Conservation (phyloP, 345 rosid species). For the Brassica cretica region DNA sequence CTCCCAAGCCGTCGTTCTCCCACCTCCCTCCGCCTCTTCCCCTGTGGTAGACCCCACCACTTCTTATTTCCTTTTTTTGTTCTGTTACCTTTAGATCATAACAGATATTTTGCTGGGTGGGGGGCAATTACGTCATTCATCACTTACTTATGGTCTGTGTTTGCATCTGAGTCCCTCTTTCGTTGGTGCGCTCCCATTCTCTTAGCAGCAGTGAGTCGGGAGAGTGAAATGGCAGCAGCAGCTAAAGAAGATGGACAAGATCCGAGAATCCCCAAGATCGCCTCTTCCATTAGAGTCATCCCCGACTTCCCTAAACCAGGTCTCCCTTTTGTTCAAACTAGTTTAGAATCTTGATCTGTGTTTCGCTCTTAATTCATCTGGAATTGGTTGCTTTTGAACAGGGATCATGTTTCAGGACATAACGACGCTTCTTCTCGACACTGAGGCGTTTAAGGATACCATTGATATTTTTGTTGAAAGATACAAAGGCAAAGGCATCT, state of each 20-base stretch:
- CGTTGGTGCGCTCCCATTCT: conserved; percentile 24
- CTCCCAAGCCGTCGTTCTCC: conserved; percentile 18
- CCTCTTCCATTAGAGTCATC: conserved; percentile 78
- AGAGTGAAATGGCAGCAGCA: conserved; percentile 58
- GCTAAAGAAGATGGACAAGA: conserved; percentile 50
- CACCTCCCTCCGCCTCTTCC: conserved; percentile 21
- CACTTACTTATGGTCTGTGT: conserved; percentile 21
- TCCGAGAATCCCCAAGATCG: conserved; percentile 62
- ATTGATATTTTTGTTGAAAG: conserved; percentile 82
- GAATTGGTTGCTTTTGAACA: conserved; percentile 31
- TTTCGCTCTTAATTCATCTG: neutral
- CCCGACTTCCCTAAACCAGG: conserved; percentile 95
- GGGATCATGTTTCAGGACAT: conserved; percentile 93
- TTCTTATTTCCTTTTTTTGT: neutral
- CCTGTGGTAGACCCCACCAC: conserved; percentile 13
- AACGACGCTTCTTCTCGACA: conserved; percentile 76
- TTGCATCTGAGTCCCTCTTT: conserved; percentile 20
- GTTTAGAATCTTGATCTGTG: conserved; percentile 8
- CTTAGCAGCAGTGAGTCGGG: conserved; percentile 39
- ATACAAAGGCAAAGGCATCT: conserved; percentile 59
- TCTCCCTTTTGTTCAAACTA: conserved; percentile 15
- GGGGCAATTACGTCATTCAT: conserved; percentile 40
- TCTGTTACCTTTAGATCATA: neutral
- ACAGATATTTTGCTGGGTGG: conserved; percentile 4
- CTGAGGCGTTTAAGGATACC: conserved; percentile 69